A percentile compares a stretch with the other conserved stretches of the same genome.
Evolutionary conservation across 805 yeast genomes (phyloP).

Genomic region (Torulaspora franciscae): DNA sequence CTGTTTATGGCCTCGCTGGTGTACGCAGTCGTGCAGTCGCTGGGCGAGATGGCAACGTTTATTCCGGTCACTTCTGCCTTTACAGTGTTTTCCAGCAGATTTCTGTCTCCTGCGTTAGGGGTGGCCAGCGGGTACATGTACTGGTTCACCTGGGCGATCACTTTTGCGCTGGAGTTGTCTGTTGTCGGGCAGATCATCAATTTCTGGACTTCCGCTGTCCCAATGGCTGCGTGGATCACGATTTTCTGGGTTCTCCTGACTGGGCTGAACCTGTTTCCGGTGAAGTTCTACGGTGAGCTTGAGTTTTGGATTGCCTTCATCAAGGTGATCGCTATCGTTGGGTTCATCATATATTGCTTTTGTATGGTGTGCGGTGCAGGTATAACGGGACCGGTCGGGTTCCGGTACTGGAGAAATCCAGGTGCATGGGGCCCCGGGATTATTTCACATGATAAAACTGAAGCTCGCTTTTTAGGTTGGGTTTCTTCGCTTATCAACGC

Average conservation of each 20-base stretch:
- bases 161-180: constrained; percentile 69
- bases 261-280: constrained; percentile 57
- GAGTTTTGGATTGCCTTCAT: constrained; percentile 70
- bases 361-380: constrained; percentile 77
- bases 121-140: constrained; percentile 69
- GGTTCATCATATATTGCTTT: constrained; percentile 62
- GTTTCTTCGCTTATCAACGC: constrained; percentile 63
- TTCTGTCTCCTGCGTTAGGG: constrained; percentile 66
- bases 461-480: constrained; percentile 66
- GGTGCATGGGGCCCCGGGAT: constrained; percentile 72
- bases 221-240: constrained; percentile 66
- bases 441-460: constrained; percentile 43
- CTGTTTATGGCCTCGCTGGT: constrained; percentile 62
- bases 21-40: constrained; percentile 60
- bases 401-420: constrained; percentile 76
- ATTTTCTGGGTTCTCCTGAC: constrained; percentile 59
- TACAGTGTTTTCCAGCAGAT: constrained; percentile 63
- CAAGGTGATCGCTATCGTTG: constrained; percentile 63
- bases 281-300: constrained; percentile 64
- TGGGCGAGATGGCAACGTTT: constrained; percentile 79
- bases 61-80: constrained; percentile 65
- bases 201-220: constrained; percentile 66
- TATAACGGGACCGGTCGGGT: constrained; percentile 63
- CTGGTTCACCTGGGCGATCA: constrained; percentile 75
- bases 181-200: constrained; percentile 62